phyloP scores from a whole-genome alignment of 495 filamentous ascomycete genomes.

The Daldinia concentrica region DNA sequence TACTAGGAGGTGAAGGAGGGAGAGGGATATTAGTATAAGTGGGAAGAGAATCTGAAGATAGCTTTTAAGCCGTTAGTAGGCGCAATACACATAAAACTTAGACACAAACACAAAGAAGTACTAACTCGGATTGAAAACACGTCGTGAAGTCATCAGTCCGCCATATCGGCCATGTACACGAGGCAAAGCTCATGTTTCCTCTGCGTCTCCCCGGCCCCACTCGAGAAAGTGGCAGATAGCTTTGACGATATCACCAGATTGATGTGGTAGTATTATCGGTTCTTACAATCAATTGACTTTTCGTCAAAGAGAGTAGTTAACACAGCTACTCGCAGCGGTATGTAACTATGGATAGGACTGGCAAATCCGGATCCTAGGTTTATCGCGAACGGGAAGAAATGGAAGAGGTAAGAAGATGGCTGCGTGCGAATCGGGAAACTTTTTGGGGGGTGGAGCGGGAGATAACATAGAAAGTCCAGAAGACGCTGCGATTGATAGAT shows the following conservation, averaged over 20 bases:
- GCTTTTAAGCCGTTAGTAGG: constrained; percentile 58
- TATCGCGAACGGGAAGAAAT: constrained; percentile 2
- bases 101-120: constrained; percentile 25
- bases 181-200: constrained; percentile 66
- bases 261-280: constrained; percentile 2
- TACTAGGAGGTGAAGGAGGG: constrained; percentile 69
- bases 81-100: constrained; percentile 4
- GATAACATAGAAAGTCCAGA: constrained; percentile 37
- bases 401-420: constrained; percentile 26
- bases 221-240: constrained; percentile 32
- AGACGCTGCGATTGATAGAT: constrained; percentile 25
- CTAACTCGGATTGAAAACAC: constrained; percentile 92
- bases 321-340: constrained; percentile 16
- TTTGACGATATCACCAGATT: constrained; percentile 39
- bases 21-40: constrained; percentile 72
- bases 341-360: constrained; percentile 5
- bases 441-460: constrained; percentile 33
- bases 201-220: constrained; percentile 38
- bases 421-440: constrained; percentile 31
- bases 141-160: constrained; percentile 83
- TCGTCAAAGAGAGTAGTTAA: not conserved
- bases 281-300: constrained; percentile 19
- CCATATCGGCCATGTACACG: constrained; percentile 86
- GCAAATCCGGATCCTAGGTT: not conserved
- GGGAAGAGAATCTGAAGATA: constrained; percentile 87